Conservation (phyloP, 2,329 filamentous ascomycete genomes). For the Cordyceps cateniannulata region DNA sequence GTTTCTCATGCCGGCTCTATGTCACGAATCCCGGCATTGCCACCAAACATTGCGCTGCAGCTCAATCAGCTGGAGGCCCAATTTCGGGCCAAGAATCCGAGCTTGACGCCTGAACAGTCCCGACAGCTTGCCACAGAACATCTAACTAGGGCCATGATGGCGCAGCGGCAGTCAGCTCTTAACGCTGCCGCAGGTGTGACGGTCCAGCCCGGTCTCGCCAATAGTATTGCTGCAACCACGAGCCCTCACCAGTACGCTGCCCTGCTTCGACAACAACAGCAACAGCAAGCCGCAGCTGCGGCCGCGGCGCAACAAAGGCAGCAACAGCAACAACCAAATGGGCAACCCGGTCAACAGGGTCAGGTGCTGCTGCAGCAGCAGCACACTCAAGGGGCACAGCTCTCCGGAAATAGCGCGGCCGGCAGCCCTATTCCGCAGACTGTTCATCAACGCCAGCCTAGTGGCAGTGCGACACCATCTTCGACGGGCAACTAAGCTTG, state of each 20-base stretch:
- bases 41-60: conserved; percentile 41
- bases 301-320: conserved; percentile 21
- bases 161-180: conserved; percentile 47
- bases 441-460: conserved; percentile 28
- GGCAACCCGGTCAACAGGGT: conserved; percentile 20
- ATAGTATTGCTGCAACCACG: conserved; percentile 40
- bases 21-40: conserved; percentile 34
- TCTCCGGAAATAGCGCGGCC: background rate
- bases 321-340: conserved; percentile 14
- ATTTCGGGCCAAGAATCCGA: conserved; percentile 45
- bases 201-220: conserved; percentile 41
- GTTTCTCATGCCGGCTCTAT: conserved; percentile 40
- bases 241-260: conserved; percentile 56
- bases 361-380: conserved; percentile 18
- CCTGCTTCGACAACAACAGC: conserved; percentile 51
- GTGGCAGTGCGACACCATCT: conserved; percentile 33
- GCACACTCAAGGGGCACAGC: conserved; percentile 10
- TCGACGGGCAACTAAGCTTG: conserved; percentile 22
- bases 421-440: conserved; percentile 9
- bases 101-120: conserved; percentile 41
- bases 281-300: conserved; percentile 31
- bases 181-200: conserved; percentile 46
- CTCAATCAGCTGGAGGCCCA: conserved; percentile 46
- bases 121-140: conserved; percentile 47
- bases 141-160: conserved; percentile 40